Conservation (phyloP, 176 grass and related monocot genomes). For the Avena atlantica region DNA sequence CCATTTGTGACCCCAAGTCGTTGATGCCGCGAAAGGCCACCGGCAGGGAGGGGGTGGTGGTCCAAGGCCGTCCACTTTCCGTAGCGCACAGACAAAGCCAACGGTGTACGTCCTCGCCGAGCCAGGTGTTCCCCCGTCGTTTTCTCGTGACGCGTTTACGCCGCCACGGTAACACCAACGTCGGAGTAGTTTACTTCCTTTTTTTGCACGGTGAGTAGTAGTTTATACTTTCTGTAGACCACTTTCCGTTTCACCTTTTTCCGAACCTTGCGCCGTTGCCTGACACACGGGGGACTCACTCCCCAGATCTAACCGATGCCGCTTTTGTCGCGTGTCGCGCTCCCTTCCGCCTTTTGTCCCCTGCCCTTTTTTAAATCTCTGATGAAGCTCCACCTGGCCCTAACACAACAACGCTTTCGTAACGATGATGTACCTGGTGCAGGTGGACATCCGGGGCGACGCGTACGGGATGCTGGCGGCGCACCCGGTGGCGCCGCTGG, state of each 20-base stretch:
- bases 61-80: constrained; percentile 15
- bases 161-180: too few species aligned
- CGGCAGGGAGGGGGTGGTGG: neutral
- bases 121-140: too few species aligned
- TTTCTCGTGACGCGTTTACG: too few species aligned
- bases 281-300: neutral
- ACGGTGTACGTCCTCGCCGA: too few species aligned
- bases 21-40: too few species aligned
- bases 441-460: constrained; percentile 82
- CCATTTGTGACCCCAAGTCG: too few species aligned
- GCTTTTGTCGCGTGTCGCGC: constrained; percentile 37
- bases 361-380: neutral
- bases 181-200: too few species aligned
- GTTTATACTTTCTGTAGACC: neutral
- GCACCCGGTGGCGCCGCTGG: constrained; percentile 80
- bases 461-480: constrained; percentile 86
- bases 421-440: neutral
- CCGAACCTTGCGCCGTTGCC: neutral
- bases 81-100: too few species aligned
- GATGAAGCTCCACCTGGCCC: neutral
- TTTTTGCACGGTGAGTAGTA: too few species aligned
- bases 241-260: neutral
- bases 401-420: too few species aligned
- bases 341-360: neutral
- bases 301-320: constrained; percentile 3